Percentiles rank a stretch among this genome's conserved stretches.
These are phyloP conservation scores for Colletotrichum sp. DNA, from an alignment of 2,329 filamentous ascomycete genomes.

Conservation along the genomic window DNA sequence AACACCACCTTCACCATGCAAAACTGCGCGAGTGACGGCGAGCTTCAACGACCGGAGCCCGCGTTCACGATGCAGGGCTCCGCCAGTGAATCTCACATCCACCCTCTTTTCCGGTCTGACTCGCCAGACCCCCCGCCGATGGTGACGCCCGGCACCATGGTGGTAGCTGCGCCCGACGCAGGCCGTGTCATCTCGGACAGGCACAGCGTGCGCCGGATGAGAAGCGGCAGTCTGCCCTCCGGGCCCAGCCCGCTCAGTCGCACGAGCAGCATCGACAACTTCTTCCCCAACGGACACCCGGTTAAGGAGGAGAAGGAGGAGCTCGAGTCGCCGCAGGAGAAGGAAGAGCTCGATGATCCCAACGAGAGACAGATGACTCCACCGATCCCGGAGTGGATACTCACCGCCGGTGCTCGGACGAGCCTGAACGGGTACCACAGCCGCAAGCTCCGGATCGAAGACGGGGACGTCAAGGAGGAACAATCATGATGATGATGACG, in stretches of 20 bases:
- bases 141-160: conserved; percentile 72
- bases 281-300: conserved; percentile 25
- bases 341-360: conserved; percentile 10
- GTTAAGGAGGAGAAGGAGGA: conserved; percentile 30
- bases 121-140: conserved; percentile 70
- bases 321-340: conserved; percentile 17
- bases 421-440: conserved; percentile 54
- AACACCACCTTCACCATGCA: conserved; percentile 34
- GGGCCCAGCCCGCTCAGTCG: conserved; percentile 54
- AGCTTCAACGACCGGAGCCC: conserved; percentile 36
- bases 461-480: conserved; percentile 24
- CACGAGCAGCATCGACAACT: conserved; percentile 56
- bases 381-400: conserved; percentile 66
- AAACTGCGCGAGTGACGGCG: conserved; percentile 55
- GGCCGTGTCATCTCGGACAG: conserved; percentile 66
- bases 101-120: conserved; percentile 78
- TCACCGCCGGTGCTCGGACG: conserved; percentile 56
- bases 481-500: conserved; percentile 22
- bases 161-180: conserved; percentile 72
- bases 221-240: conserved; percentile 59
- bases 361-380: conserved; percentile 58
- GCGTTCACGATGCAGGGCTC: conserved; percentile 36
- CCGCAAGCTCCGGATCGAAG: conserved; percentile 34
- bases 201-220: conserved; percentile 56
- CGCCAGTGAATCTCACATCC: conserved; percentile 71